Conservation (phyloP, 371 early-diverging fungal genomes). For the Syncephalastrum sp. region DNA sequence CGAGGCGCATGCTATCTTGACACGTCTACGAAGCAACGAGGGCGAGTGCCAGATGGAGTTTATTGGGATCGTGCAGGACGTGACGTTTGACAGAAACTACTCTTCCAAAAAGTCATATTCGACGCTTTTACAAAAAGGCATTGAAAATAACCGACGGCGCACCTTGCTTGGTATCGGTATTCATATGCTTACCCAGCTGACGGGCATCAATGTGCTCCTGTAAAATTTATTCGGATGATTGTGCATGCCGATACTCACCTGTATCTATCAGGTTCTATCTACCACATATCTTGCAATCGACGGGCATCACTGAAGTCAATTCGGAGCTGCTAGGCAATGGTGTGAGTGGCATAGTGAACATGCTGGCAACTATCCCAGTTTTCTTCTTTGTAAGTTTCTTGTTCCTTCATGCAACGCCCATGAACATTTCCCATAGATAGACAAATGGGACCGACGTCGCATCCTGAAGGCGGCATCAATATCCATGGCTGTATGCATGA, state of each 20-base stretch:
- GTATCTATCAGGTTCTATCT: conserved; percentile 47
- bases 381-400: conserved; percentile 24
- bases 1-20: conserved; percentile 71
- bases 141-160: conserved; percentile 58
- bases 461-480: conserved; percentile 19
- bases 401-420: background rate
- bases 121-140: conserved; percentile 40
- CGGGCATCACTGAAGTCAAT: conserved; percentile 53
- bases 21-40: conserved; percentile 55
- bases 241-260: background rate
- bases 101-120: conserved; percentile 47
- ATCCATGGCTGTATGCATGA: conserved; percentile 26
- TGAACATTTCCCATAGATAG: conserved; percentile 16
- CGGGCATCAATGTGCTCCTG: conserved; percentile 77
- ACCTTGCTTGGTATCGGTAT: conserved; percentile 68
- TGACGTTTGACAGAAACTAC: conserved; percentile 58
- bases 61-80: conserved; percentile 67
- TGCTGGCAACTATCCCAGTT: conserved; percentile 23
- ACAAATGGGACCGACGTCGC: conserved; percentile 23
- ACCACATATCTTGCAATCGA: conserved; percentile 63
- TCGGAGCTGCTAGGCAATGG: conserved; percentile 30
- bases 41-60: conserved; percentile 50
- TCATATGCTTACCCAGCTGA: conserved; percentile 73
- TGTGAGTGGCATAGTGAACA: conserved; percentile 19
- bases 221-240: conserved; percentile 26